Evolutionary conservation across 2,329 filamentous ascomycete genomes (phyloP).

Genomic region (Paraphaeosphaeria sporulosa): DNA sequence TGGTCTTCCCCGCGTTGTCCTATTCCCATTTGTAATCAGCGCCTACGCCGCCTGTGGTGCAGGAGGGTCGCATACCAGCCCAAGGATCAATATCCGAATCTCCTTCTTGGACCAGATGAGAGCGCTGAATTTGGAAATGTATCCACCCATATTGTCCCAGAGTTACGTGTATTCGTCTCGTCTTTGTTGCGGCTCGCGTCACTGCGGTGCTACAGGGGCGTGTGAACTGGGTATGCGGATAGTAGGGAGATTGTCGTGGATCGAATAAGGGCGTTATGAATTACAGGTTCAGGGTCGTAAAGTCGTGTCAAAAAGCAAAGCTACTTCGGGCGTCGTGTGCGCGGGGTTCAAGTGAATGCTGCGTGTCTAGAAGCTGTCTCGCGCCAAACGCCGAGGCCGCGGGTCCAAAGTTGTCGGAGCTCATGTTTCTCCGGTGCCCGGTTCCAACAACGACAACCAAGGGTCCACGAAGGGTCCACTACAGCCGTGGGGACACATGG

Average conservation of each 20-base stretch:
- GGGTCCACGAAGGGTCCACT: not conserved
- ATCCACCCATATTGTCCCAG: slow-evolving; percentile 41
- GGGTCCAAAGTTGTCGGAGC: slow-evolving; percentile 4
- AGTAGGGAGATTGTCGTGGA: not conserved
- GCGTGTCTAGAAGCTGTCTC: slow-evolving; percentile 8
- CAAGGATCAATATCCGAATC: slow-evolving; percentile 93
- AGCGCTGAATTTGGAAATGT: slow-evolving; percentile 39
- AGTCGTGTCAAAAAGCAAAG: not conserved
- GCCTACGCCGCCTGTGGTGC: not conserved
- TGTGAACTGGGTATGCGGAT: not conserved
- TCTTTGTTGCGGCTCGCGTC: slow-evolving; percentile 8
- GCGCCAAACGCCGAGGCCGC: slow-evolving; percentile 11
- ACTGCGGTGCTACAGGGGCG: not conserved
- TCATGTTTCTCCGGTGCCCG: slow-evolving; percentile 11
- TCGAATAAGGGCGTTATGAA: not conserved
- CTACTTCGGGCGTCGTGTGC: not conserved
- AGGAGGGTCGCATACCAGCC: slow-evolving; percentile 72
- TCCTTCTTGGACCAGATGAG: slow-evolving; percentile 87
- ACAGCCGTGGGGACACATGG: slow-evolving; percentile 2
- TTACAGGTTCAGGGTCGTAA: not conserved
- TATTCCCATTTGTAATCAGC: slow-evolving; percentile 53
- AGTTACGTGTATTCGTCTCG: not conserved
- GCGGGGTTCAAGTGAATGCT: not conserved
- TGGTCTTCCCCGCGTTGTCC: slow-evolving; percentile 99
- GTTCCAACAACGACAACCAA: not conserved